Base-by-base conservation (phyloP, 2,329 filamentous ascomycete species). In the Phialophora verrucosa region DNA sequence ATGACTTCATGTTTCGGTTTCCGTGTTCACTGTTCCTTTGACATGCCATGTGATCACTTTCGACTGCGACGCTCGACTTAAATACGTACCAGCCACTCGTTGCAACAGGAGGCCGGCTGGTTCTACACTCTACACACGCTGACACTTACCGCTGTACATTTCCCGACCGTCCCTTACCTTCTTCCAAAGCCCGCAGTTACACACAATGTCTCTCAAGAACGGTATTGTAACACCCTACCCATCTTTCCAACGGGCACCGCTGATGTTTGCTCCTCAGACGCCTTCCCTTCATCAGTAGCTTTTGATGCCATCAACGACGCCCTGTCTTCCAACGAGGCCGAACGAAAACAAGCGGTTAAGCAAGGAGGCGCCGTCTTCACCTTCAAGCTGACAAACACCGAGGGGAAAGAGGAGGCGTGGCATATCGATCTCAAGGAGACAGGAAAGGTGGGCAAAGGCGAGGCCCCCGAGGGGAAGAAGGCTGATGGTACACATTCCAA, bases 381-480 rank as follows among this genome's bases (percentile, higher is more conserved):
- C 68, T 98, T 99, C 82, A 92, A 88, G 62, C 84, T 99, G 72
- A 98, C 96, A 86, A 99, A 99, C 85, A 80, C 83, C 65, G 85
- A 85, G 27, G 92, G 92, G 74, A 87, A 93, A 79, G 89, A 88
- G 66, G 88, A 92, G 75, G 91, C 88, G 81, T 99, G 95, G 95
- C 88, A 96, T 83, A 91, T 99, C 73, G 95, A 99, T 79, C 88
- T 99, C 69, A 97, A 97, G 85, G 87, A 96, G 75, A 90, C 89
- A 69, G 95, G 95, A 70, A 86, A 85, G 63, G 93, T 97, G 50
- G 90, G 86, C 74, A 90, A 90, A 76, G 95, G 95, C 63, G 78
- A 86, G 29, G 85, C 85, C 35, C 87, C 88, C 12, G 78, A 79
- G 62, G 90, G 90, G 73, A 87, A 86, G 73, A 97, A 97, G 83